Conservation (phyloP, 176 grass and related monocot species). For the Typha latifolia region DNA sequence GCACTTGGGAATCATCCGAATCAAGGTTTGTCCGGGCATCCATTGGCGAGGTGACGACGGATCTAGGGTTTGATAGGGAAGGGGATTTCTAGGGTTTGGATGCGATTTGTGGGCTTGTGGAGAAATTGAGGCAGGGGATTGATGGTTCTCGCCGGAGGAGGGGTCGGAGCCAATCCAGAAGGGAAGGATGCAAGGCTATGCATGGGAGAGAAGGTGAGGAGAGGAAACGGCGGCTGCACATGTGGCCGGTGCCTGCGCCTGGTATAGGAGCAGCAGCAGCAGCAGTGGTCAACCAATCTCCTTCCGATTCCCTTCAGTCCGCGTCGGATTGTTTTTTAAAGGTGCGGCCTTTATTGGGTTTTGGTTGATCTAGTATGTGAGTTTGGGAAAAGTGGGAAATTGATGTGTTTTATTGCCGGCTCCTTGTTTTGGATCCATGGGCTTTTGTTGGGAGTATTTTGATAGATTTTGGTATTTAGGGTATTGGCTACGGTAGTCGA, state of each 20-base stretch:
- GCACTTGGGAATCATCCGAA: neutral
- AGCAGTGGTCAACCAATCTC: neutral
- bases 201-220: constrained; percentile 14
- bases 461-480: neutral
- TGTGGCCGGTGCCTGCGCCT: constrained; percentile 4
- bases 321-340: neutral
- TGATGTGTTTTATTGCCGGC: neutral
- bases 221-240: constrained; percentile 6
- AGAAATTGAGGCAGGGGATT: constrained; percentile 4
- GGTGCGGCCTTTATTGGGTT: neutral
- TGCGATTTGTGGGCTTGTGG: constrained; percentile 1
- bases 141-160: constrained; percentile 7
- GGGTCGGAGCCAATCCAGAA: neutral
- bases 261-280: constrained; percentile 4
- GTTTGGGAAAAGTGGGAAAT: neutral
- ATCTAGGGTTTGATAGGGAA: neutral
- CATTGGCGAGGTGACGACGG: neutral
- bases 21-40: neutral
- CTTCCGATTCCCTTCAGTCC: neutral
- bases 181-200: constrained; percentile 14
- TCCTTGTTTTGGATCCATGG: neutral
- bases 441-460: neutral
- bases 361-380: neutral
- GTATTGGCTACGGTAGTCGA: neutral
- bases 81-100: neutral